Evolutionary conservation across 306 rosid genomes (phyloP), one percentile per base, ranked within the genome.

Genomic region (Ziziphus jujuba): DNA sequence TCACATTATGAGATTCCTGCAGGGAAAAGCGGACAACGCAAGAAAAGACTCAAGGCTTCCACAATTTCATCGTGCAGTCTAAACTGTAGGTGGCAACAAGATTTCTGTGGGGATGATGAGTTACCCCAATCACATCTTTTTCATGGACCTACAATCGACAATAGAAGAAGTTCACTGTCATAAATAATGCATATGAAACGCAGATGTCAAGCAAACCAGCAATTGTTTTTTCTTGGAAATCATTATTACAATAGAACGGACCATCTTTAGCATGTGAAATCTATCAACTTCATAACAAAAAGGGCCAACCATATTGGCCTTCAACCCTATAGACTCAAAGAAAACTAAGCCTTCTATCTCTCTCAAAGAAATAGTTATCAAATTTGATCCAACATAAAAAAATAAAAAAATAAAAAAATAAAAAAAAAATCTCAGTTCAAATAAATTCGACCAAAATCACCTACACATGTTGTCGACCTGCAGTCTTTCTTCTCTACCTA

Each of bases 21-120:
- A 12, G 45, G 12, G 16, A 43, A 55, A 14, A 40, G 20, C 8
- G 20, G 45, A 28, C 56, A 65, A 53, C 36, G 47, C 56, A 21
- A 0, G 54, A 7, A 63, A 56, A 73, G 54, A 67, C 58, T 88
- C 81, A 90, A 71, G 99, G 96, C 81, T 88, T 95, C 99, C 99
- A 95, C 79, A 90, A 70, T 81, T 84, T 90, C 99, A 95, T 82
- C 3, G 97, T 95, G 81, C 89, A 69, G 80, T 95, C 97, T 61
- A 88, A 96, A 77, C 96, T 60, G 3, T 75, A 95, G 34, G 99
- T 95, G 17, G 95, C 96, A 28, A 95, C 87, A 33, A 95, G 92
- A 83, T 95, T 95, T 84, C 99, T 84, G 75, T 95, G 99, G 23
- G 99, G 99, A 77, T 95, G 97, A 72, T 95, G 99, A 52, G 89